Evolutionary conservation across 306 rosid genomes (phyloP).

Genomic region (Quercus suber): DNA sequence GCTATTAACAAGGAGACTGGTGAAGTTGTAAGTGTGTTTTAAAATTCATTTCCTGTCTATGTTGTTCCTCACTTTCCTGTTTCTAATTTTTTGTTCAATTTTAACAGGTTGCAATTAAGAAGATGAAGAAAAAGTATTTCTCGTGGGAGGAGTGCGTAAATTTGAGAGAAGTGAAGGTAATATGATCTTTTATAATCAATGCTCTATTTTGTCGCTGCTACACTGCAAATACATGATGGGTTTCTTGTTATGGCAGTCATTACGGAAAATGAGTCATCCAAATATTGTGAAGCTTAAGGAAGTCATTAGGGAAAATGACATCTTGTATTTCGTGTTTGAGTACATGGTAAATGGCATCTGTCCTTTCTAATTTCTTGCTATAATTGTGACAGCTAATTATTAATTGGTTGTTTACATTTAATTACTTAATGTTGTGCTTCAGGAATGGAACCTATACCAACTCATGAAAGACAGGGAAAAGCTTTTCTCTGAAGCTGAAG

Average conservation of each 20-base stretch:
- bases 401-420: slow-evolving; percentile 9
- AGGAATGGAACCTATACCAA: slow-evolving; percentile 95
- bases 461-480: slow-evolving; percentile 87
- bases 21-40: slow-evolving; percentile 78
- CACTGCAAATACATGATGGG: not conserved
- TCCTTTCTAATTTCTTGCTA: not conserved
- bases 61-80: not conserved
- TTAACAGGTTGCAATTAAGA: slow-evolving; percentile 89
- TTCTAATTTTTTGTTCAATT: slow-evolving; percentile 4
- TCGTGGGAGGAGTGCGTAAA: slow-evolving; percentile 97
- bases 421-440: slow-evolving; percentile 1
- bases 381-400: slow-evolving; percentile 5
- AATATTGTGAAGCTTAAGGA: slow-evolving; percentile 95
- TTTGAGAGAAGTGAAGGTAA: slow-evolving; percentile 96
- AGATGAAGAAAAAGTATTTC: slow-evolving; percentile 94
- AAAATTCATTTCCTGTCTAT: not conserved
- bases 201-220: not conserved
- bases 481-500: slow-evolving; percentile 75
- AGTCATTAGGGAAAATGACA: slow-evolving; percentile 89
- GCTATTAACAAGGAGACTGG: slow-evolving; percentile 89
- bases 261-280: slow-evolving; percentile 85
- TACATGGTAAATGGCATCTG: slow-evolving; percentile 67
- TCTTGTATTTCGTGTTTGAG: slow-evolving; percentile 87
- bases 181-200: slow-evolving; percentile 1
- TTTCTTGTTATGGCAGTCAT: slow-evolving; percentile 48